A percentile compares a stretch with the other conserved stretches of the same genome.
phyloP scores from a whole-genome alignment of 2,329 filamentous ascomycete species.

The Pseudogymnoascus sp. region DNA sequence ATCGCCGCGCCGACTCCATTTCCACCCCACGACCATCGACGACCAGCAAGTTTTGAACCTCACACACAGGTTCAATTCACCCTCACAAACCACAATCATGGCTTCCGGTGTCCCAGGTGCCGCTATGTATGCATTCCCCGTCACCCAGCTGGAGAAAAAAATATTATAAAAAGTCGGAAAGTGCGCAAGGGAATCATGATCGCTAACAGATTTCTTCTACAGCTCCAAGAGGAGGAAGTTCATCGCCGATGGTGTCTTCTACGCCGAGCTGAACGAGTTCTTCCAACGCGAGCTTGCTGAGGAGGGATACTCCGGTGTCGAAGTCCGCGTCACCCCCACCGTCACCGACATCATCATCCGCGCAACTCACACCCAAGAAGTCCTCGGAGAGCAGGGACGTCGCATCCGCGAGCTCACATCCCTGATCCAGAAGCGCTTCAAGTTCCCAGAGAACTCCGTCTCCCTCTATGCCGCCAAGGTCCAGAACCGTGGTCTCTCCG shows the following conservation, averaged over 20 bases:
- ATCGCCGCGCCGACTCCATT: constrained; percentile 8
- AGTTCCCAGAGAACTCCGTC: constrained; percentile 99
- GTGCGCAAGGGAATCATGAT: constrained; percentile 8
- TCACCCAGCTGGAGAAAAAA: neutral
- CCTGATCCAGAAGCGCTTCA: constrained; percentile 99
- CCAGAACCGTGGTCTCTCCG: constrained; percentile 99
- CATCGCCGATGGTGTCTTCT: constrained; percentile 98
- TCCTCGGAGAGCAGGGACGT: constrained; percentile 98
- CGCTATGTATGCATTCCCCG: constrained; percentile 29
- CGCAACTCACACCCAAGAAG: constrained; percentile 99
- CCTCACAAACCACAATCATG: constrained; percentile 29
- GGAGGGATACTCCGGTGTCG: constrained; percentile 99
- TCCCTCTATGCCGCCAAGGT: constrained; percentile 99
- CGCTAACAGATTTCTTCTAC: constrained; percentile 22
- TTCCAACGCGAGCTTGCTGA: constrained; percentile 99
- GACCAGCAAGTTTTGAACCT: constrained; percentile 24
- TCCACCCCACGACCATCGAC: constrained; percentile 23
- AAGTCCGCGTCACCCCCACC: constrained; percentile 98
- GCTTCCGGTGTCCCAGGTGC: constrained; percentile 32
- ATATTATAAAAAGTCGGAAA: constrained; percentile 1
- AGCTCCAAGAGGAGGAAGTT: constrained; percentile 93
- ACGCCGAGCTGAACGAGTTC: constrained; percentile 99
- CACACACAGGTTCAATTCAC: constrained; percentile 24
- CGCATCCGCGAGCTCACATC: constrained; percentile 99
- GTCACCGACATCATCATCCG: constrained; percentile 99